These are phyloP conservation scores for Phyllosticta citriasiana DNA, from an alignment of 2,329 filamentous ascomycete genomes.

Conservation along the genomic window DNA sequence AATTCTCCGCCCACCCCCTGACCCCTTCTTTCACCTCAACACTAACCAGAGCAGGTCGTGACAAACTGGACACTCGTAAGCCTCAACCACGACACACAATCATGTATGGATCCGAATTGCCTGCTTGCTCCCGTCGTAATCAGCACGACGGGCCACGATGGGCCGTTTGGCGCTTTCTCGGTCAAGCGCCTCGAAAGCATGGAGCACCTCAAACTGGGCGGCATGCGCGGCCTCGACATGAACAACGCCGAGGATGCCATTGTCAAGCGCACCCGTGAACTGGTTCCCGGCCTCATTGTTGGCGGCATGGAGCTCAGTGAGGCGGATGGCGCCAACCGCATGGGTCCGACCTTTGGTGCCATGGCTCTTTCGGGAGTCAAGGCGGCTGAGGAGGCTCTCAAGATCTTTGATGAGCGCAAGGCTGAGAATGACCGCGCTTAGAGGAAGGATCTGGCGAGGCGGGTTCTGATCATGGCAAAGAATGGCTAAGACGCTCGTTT, in stretches of 20 bases:
- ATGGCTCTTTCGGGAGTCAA: conserved; percentile 85
- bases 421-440: conserved; percentile 55
- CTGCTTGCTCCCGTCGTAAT: conserved; percentile 62
- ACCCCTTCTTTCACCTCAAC: not conserved
- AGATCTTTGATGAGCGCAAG: conserved; percentile 67
- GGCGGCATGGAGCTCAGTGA: conserved; percentile 91
- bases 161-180: conserved; percentile 80
- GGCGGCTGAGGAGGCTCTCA: conserved; percentile 77
- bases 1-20: too few relatives aligned
- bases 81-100: conserved; percentile 81
- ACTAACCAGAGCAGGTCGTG: conserved; percentile 47
- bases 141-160: conserved; percentile 85
- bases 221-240: conserved; percentile 93
- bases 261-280: conserved; percentile 81
- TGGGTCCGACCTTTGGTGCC: conserved; percentile 83
- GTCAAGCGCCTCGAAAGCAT: conserved; percentile 88
- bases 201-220: conserved; percentile 71
- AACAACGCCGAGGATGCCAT: conserved; percentile 85
- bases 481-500: not conserved
- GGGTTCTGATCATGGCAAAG: not conserved
- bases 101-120: conserved; percentile 91
- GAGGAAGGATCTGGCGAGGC: not conserved
- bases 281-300: conserved; percentile 81
- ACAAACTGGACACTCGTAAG: conserved; percentile 93
- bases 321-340: conserved; percentile 82